Conservation (phyloP, 2,329 filamentous ascomycete genomes). For the Ascochyta rabiei region DNA sequence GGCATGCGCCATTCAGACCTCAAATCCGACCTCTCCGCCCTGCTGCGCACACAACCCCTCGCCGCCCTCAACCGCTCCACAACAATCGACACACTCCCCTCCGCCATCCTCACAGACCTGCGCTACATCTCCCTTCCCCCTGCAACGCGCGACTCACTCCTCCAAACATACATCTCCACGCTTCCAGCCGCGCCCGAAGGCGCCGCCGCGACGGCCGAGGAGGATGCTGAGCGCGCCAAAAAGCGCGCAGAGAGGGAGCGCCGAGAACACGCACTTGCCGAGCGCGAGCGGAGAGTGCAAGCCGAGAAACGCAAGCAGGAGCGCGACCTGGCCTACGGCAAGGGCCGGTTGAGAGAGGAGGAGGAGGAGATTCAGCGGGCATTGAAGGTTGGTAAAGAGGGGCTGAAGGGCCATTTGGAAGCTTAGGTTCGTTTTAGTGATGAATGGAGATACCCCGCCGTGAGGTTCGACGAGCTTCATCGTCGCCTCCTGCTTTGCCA, state of each 20-base stretch:
- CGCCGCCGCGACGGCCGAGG: slow-evolving; percentile 52
- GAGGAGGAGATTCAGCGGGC: slow-evolving; percentile 72
- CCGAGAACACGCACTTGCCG: slow-evolving; percentile 70
- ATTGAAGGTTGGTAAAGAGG: slow-evolving; percentile 71
- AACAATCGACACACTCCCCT: slow-evolving; percentile 63
- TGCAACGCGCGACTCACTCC: slow-evolving; percentile 65
- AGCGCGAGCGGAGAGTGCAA: slow-evolving; percentile 66
- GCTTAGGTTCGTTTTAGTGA: neutral
- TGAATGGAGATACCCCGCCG: slow-evolving; percentile 7
- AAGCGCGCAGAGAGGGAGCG: slow-evolving; percentile 46
- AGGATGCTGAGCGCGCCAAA: slow-evolving; percentile 57
- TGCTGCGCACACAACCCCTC: slow-evolving; percentile 68
- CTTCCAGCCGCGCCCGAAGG: slow-evolving; percentile 64
- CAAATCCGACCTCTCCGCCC: slow-evolving; percentile 70
- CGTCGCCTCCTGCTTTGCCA: too few relatives aligned
- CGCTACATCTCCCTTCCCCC: slow-evolving; percentile 72
- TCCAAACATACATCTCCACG: slow-evolving; percentile 70
- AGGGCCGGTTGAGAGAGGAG: slow-evolving; percentile 67
- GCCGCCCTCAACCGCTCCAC: slow-evolving; percentile 66
- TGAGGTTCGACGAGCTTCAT: too few relatives aligned
- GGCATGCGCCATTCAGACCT: slow-evolving; percentile 68
- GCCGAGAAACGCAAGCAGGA: slow-evolving; percentile 68
- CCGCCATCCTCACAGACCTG: slow-evolving; percentile 67
- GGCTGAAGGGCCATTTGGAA: slow-evolving; percentile 66
- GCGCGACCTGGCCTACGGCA: slow-evolving; percentile 65